Percentiles rank a stretch among this genome's conserved stretches.
Evolutionary conservation across 1,284 basidiomycete genomes (phyloP).

Genomic region (Trametes polyzona): DNA sequence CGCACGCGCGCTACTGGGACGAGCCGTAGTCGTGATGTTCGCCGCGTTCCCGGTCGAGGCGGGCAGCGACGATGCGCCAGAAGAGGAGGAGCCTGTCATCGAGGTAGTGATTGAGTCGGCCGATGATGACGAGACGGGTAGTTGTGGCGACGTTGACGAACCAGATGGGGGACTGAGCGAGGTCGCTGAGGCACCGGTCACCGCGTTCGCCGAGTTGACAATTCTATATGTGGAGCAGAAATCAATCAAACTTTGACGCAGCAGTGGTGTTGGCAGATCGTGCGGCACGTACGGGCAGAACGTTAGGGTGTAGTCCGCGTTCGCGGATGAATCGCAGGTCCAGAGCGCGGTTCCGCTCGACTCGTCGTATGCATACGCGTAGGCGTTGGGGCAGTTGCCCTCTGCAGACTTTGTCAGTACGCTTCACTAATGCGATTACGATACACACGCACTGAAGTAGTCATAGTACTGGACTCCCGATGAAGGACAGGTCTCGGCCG

Average conservation of each 20-base stretch:
- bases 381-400: constrained; percentile 50
- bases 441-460: constrained; percentile 34
- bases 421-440: neutral
- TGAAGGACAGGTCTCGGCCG: constrained; percentile 46
- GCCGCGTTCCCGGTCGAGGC: neutral
- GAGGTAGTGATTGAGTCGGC: no score
- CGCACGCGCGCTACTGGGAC: neutral
- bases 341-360: constrained; percentile 49
- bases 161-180: neutral
- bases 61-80: neutral
- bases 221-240: neutral
- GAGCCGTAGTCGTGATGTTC: neutral
- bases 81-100: no score
- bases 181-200: neutral
- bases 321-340: constrained; percentile 43
- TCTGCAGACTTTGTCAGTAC: constrained; percentile 33
- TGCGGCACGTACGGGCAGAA: constrained; percentile 47
- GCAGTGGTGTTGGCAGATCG: neutral
- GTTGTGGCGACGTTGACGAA: no score
- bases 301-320: constrained; percentile 51
- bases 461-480: constrained; percentile 46
- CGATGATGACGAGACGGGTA: no score
- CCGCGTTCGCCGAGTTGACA: neutral
- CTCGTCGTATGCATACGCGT: constrained; percentile 58
- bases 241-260: neutral